phyloP scores from a whole-genome alignment of 768 basidiomycete genomes.

The Lentinula detonsa region DNA sequence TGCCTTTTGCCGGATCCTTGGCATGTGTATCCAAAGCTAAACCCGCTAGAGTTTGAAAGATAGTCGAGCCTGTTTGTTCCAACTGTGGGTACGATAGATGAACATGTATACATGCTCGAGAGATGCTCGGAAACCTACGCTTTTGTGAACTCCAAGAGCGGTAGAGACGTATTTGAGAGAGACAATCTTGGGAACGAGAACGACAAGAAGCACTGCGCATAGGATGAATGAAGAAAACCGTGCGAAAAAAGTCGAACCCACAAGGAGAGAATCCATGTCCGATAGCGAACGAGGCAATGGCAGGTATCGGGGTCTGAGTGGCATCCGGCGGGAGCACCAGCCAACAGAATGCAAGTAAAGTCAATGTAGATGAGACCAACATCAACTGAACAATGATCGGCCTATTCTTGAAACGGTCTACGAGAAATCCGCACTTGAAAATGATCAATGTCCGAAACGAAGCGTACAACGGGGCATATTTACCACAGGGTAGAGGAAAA shows the following conservation, averaged over 20 bases:
- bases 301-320: constrained; percentile 57
- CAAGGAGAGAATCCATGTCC: constrained; percentile 73
- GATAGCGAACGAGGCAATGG: constrained; percentile 52
- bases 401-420: constrained; percentile 54
- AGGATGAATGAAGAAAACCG: neutral
- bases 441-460: neutral
- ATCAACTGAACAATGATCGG: constrained; percentile 56
- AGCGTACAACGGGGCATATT: constrained; percentile 14
- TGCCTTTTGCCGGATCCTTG: constrained; percentile 19
- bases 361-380: constrained; percentile 50
- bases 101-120: neutral
- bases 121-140: constrained; percentile 35
- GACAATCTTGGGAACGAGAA: constrained; percentile 70
- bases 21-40: constrained; percentile 49
- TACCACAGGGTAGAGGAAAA: constrained; percentile 67
- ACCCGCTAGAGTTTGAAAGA: constrained; percentile 71
- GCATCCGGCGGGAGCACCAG: constrained; percentile 50
- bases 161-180: constrained; percentile 70
- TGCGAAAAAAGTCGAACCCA: constrained; percentile 24
- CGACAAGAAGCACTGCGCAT: constrained; percentile 57
- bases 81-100: constrained; percentile 32
- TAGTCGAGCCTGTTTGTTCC: constrained; percentile 68
- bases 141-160: constrained; percentile 73
- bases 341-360: constrained; percentile 61
- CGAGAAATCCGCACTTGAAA: constrained; percentile 54